Evolutionary conservation across 495 filamentous ascomycete genomes (phyloP).

Genomic region (Aspergillus bertholletiae): DNA sequence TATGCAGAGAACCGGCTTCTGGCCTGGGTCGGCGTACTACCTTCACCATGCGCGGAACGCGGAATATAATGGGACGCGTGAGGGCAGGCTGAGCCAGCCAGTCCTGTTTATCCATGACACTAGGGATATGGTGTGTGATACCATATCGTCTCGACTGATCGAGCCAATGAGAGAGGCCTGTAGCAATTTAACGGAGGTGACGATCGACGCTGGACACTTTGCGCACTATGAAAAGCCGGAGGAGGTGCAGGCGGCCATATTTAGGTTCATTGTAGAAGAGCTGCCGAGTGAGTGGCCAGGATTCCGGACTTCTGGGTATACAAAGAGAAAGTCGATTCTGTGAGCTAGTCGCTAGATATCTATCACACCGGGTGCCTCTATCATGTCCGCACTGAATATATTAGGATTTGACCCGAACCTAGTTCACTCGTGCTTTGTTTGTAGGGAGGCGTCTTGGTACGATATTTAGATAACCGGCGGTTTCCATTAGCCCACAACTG

Average conservation of each 20-base stretch:
- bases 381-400: no score
- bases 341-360: no score
- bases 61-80: constrained; percentile 1
- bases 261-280: constrained; percentile 1
- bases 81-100: not conserved
- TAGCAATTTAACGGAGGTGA: constrained; percentile 4
- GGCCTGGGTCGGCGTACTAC: constrained; percentile 5
- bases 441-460: no score
- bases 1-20: constrained; percentile 5
- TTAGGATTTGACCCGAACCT: no score
- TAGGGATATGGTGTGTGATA: constrained; percentile 5
- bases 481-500: no score
- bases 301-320: not conserved
- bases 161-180: constrained; percentile 2
- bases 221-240: constrained; percentile 3
- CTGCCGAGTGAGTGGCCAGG: constrained; percentile 5
- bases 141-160: not conserved
- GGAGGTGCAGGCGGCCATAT: constrained; percentile 1
- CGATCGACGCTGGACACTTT: constrained; percentile 6
- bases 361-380: no score
- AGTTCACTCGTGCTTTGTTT: no score
- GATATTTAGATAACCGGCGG: no score
- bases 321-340: not conserved
- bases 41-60: constrained; percentile 3
- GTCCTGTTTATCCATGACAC: constrained; percentile 5